Evolutionary conservation across 805 yeast species (phyloP).

Genomic region (Osmozyma mogii): DNA sequence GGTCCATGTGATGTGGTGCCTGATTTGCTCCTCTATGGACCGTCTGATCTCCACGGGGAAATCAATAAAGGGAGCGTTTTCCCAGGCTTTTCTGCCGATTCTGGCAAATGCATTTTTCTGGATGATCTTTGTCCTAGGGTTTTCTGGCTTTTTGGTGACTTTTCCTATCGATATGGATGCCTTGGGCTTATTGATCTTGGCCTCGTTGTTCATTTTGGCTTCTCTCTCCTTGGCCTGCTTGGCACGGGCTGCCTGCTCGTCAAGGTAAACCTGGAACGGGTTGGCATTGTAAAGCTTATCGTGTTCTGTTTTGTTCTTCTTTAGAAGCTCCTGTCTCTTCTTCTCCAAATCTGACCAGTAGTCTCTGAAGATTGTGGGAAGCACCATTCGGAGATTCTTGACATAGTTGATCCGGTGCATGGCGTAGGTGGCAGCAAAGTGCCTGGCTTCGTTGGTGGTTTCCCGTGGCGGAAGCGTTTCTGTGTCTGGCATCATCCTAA

Average conservation of each 20-base stretch:
- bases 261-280: slow-evolving; percentile 68
- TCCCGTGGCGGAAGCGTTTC: slow-evolving; percentile 56
- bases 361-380: slow-evolving; percentile 74
- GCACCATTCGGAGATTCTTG: slow-evolving; percentile 78
- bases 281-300: slow-evolving; percentile 53
- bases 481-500: slow-evolving; percentile 46
- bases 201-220: slow-evolving; percentile 39
- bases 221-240: slow-evolving; percentile 39
- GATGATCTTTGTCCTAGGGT: background rate
- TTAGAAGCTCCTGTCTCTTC: slow-evolving; percentile 43
- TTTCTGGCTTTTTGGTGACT: background rate
- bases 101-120: slow-evolving; percentile 9
- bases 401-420: slow-evolving; percentile 71
- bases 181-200: slow-evolving; percentile 42
- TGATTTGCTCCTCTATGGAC: slow-evolving; percentile 54
- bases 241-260: slow-evolving; percentile 40
- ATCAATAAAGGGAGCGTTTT: slow-evolving; percentile 57
- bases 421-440: slow-evolving; percentile 83
- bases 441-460: slow-evolving; percentile 85
- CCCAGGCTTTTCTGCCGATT: slow-evolving; percentile 60
- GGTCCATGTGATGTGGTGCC: slow-evolving; percentile 50
- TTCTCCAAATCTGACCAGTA: slow-evolving; percentile 71
- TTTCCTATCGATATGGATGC: slow-evolving; percentile 25
- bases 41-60: slow-evolving; percentile 57
- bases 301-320: slow-evolving; percentile 40